These are phyloP conservation scores for Ochetophila trinervis DNA, from an alignment of 306 rosid species.

Conservation along the genomic window DNA sequence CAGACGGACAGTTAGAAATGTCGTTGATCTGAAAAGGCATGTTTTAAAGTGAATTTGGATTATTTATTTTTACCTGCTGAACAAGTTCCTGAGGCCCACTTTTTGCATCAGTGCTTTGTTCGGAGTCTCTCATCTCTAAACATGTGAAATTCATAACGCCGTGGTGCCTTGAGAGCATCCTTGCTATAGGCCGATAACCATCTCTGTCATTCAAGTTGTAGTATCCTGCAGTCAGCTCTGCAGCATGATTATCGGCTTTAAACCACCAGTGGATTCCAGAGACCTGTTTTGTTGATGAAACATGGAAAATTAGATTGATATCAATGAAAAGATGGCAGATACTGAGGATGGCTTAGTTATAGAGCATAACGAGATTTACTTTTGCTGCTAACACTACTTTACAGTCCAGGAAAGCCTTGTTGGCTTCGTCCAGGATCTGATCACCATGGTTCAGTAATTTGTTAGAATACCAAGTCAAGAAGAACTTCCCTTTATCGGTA, in stretches of 20 bases:
- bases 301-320: slow-evolving; percentile 12
- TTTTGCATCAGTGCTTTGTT: slow-evolving; percentile 52
- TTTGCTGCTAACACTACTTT: slow-evolving; percentile 83
- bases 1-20: slow-evolving; percentile 8
- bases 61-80: slow-evolving; percentile 53
- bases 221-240: slow-evolving; percentile 86
- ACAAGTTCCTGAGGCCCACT: slow-evolving; percentile 81
- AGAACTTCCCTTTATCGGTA: slow-evolving; percentile 67
- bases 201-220: slow-evolving; percentile 76
- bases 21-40: background rate
- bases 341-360: background rate
- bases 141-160: slow-evolving; percentile 82
- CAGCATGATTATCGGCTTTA: slow-evolving; percentile 64
- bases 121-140: slow-evolving; percentile 81
- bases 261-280: slow-evolving; percentile 99
- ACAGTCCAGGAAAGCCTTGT: slow-evolving; percentile 63
- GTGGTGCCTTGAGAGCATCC: slow-evolving; percentile 66
- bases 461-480: slow-evolving; percentile 87
- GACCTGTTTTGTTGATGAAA: slow-evolving; percentile 47
- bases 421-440: slow-evolving; percentile 81
- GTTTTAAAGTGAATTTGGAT: background rate
- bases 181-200: slow-evolving; percentile 84
- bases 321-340: background rate
- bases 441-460: slow-evolving; percentile 76
- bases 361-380: slow-evolving; percentile 35